phyloP scores from a whole-genome alignment of 306 rosid species.

The Trifolium pratense region DNA sequence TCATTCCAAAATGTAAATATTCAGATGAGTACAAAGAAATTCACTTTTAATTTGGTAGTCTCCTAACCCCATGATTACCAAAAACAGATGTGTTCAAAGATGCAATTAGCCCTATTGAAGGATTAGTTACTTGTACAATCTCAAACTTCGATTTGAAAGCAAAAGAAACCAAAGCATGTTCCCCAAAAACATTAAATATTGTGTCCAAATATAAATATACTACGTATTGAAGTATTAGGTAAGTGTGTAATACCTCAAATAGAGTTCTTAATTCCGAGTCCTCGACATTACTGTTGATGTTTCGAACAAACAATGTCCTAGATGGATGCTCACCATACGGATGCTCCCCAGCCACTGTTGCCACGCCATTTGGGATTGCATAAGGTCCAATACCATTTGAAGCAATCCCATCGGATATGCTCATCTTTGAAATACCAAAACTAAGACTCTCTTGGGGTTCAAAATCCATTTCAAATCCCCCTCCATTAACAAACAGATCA shows the following conservation, averaged over 20 bases:
- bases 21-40: background rate
- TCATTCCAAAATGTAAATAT: background rate
- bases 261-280: slow-evolving; percentile 77
- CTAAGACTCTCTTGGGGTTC: slow-evolving; percentile 68
- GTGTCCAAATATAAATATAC: slow-evolving; percentile 16
- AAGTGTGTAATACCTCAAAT: slow-evolving; percentile 69
- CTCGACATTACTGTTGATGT: slow-evolving; percentile 88
- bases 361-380: slow-evolving; percentile 76
- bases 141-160: background rate
- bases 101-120: background rate
- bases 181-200: slow-evolving; percentile 20
- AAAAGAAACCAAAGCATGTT: slow-evolving; percentile 1
- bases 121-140: background rate
- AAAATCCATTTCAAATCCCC: slow-evolving; percentile 88
- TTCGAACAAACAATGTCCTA: slow-evolving; percentile 89
- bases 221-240: slow-evolving; percentile 1
- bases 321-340: slow-evolving; percentile 98
- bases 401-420: slow-evolving; percentile 60
- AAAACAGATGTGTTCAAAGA: background rate
- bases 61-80: background rate
- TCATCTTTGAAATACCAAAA: slow-evolving; percentile 65
- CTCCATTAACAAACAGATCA: slow-evolving; percentile 87
- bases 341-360: slow-evolving; percentile 93
- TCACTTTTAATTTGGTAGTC: background rate
- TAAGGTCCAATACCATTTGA: slow-evolving; percentile 63